Evolutionary conservation across 495 filamentous ascomycete species (phyloP).

Genomic region (Letharia columbiana): DNA sequence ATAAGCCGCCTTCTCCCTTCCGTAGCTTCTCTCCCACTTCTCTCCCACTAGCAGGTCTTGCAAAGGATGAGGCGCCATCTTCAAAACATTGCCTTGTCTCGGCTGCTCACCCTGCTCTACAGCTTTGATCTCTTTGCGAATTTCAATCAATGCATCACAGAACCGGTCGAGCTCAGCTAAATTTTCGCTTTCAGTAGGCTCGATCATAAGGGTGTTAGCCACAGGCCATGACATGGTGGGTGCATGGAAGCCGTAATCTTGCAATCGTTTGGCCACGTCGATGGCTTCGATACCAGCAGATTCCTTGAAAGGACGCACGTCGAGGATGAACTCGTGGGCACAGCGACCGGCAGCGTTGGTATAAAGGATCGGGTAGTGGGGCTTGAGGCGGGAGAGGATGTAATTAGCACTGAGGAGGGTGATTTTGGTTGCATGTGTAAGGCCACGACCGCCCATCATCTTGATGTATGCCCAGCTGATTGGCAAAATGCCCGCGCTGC

Average conservation of each 20-base stretch:
- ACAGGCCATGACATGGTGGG: slow-evolving; percentile 99
- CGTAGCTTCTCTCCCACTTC: slow-evolving; percentile 74
- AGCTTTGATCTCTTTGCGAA: slow-evolving; percentile 76
- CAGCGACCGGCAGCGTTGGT: slow-evolving; percentile 82
- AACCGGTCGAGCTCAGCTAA: slow-evolving; percentile 93
- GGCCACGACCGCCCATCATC: slow-evolving; percentile 86
- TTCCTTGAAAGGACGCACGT: slow-evolving; percentile 79
- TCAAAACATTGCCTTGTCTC: slow-evolving; percentile 78
- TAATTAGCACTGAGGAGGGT: slow-evolving; percentile 97
- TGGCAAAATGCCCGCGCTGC: slow-evolving; percentile 86
- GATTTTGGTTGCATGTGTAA: slow-evolving; percentile 92
- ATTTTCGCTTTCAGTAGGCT: slow-evolving; percentile 92
- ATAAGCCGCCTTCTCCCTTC: slow-evolving; percentile 77
- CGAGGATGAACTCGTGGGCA: slow-evolving; percentile 97
- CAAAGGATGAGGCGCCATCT: slow-evolving; percentile 84
- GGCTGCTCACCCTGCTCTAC: slow-evolving; percentile 75
- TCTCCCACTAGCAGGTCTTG: slow-evolving; percentile 63
- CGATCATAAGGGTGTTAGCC: slow-evolving; percentile 94
- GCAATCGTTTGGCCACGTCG: slow-evolving; percentile 93
- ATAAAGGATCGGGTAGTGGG: slow-evolving; percentile 86
- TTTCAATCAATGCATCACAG: slow-evolving; percentile 83
- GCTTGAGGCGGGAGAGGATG: slow-evolving; percentile 82
- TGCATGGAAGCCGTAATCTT: slow-evolving; percentile 98
- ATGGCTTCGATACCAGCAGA: slow-evolving; percentile 84
- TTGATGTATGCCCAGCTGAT: slow-evolving; percentile 98